Conservation (phyloP, 805 yeast genomes). For the Schwanniomyces vanrijiae region DNA sequence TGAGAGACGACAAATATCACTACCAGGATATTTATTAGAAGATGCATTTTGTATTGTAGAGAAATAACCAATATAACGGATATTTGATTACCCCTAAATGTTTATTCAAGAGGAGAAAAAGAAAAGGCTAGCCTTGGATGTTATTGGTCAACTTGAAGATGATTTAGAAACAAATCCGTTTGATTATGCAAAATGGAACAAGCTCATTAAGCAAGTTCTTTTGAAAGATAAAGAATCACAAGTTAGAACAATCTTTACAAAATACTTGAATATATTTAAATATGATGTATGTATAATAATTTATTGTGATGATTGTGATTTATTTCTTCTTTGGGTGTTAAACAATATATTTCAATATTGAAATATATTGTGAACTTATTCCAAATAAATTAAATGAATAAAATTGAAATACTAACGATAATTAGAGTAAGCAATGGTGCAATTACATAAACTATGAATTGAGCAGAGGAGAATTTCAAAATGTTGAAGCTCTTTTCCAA, state of each 20-base stretch:
- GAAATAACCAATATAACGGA: background rate
- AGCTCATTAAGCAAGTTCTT: slow-evolving; percentile 49
- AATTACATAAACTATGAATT: slow-evolving; percentile 66
- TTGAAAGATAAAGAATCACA: slow-evolving; percentile 59
- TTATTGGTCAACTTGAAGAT: slow-evolving; percentile 60
- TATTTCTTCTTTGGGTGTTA: too few relatives aligned
- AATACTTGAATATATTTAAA: slow-evolving; percentile 64
- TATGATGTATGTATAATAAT: slow-evolving; percentile 44
- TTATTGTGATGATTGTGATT: background rate
- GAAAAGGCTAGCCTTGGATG: slow-evolving; percentile 41
- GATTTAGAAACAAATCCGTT: slow-evolving; percentile 51
- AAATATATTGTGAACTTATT: too few relatives aligned
- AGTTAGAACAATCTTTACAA: slow-evolving; percentile 57
- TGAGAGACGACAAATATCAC: background rate
- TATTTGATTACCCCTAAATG: slow-evolving; percentile 1
- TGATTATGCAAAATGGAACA: slow-evolving; percentile 57
- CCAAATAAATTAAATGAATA: background rate
- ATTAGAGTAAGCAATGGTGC: slow-evolving; percentile 59
- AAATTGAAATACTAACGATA: slow-evolving; percentile 17
- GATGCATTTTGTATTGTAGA: background rate
- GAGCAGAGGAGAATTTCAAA: slow-evolving; percentile 61
- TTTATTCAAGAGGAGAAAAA: slow-evolving; percentile 14
- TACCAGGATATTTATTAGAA: background rate
- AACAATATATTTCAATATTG: too few relatives aligned
- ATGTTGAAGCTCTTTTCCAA: slow-evolving; percentile 65